Evolutionary conservation across 768 basidiomycete genomes (phyloP).

Genomic region (Russula compacta): DNA sequence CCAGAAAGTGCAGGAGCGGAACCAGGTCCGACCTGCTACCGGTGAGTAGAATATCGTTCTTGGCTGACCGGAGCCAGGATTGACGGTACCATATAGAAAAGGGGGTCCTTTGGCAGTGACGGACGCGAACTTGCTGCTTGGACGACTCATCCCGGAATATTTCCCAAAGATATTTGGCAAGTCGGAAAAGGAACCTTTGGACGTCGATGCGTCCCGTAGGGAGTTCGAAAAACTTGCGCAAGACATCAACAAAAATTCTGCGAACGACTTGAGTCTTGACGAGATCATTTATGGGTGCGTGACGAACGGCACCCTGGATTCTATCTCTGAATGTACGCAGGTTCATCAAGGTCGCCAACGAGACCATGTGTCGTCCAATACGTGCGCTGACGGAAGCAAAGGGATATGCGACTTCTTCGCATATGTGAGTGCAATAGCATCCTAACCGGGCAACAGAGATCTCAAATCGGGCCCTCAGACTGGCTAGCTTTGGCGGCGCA

Average conservation of each 20-base stretch:
- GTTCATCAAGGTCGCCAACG: constrained; percentile 93
- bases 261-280: constrained; percentile 54
- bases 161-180: constrained; percentile 96
- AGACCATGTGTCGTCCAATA: constrained; percentile 93
- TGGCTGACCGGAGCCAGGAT: not conserved
- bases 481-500: constrained; percentile 84
- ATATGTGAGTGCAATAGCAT: constrained; percentile 35
- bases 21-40: constrained; percentile 88
- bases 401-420: constrained; percentile 74
- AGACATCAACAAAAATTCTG: constrained; percentile 53
- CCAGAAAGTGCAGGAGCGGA: constrained; percentile 92
- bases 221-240: constrained; percentile 61
- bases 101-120: constrained; percentile 88
- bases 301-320: not conserved
- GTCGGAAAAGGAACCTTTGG: constrained; percentile 76
- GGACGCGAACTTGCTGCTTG: constrained; percentile 86
- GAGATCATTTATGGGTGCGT: constrained; percentile 84
- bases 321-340: constrained; percentile 30
- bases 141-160: constrained; percentile 79
- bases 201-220: constrained; percentile 55
- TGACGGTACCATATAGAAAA: constrained; percentile 42
- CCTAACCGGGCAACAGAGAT: constrained; percentile 8
- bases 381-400: constrained; percentile 84
- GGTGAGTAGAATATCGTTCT: constrained; percentile 37
- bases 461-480: constrained; percentile 30